Conservation (phyloP, 306 rosid species). For the Oemleria cerasiformis region DNA sequence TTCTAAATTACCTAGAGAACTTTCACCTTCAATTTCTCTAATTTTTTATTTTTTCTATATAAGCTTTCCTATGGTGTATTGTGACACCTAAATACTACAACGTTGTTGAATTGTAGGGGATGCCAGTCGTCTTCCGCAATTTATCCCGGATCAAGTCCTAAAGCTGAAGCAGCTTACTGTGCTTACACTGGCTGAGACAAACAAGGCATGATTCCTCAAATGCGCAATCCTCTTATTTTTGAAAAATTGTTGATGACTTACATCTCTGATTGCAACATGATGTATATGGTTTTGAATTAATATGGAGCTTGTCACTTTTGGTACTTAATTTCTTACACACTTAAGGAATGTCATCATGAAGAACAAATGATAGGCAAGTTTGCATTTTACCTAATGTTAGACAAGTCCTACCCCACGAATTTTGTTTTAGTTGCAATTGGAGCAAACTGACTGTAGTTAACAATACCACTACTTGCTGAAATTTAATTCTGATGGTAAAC, state of each 20-base stretch:
- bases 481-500: neutral
- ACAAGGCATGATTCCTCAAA: slow-evolving; percentile 52
- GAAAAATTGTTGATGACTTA: neutral
- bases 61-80: neutral
- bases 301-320: slow-evolving; percentile 1
- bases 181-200: slow-evolving; percentile 86
- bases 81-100: slow-evolving; percentile 15
- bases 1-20: neutral
- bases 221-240: slow-evolving; percentile 6
- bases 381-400: neutral
- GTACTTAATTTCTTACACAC: neutral
- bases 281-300: neutral
- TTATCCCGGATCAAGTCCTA: slow-evolving; percentile 74
- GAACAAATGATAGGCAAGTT: neutral
- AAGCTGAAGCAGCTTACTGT: slow-evolving; percentile 97
- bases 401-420: neutral
- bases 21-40: neutral
- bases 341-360: neutral
- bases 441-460: slow-evolving; percentile 2
- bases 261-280: slow-evolving; percentile 12
- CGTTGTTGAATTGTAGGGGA: slow-evolving; percentile 43
- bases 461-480: neutral
- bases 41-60: neutral
- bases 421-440: neutral
- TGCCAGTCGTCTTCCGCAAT: slow-evolving; percentile 53